A percentile compares a stretch with the other conserved stretches of the same genome.
Conservation (phyloP, 75 land plant genomes). For the Sequoiadendron giganteum region DNA sequence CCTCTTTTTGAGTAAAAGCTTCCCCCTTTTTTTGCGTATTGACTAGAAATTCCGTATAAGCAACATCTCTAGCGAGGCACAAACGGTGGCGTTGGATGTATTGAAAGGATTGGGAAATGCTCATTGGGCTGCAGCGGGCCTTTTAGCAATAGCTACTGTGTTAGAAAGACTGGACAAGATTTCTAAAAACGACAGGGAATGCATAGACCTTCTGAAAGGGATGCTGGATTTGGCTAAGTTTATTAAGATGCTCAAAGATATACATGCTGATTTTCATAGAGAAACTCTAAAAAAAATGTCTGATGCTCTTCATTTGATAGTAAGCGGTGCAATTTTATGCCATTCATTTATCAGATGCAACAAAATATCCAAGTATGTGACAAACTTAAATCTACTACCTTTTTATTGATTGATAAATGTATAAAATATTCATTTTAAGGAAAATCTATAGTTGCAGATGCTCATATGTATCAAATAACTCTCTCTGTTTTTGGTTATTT, state of each 20-base stretch:
- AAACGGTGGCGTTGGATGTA: background rate
- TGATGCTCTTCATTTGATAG: background rate
- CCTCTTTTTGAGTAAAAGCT: too few species aligned
- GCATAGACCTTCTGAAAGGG: background rate
- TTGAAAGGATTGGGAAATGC: background rate
- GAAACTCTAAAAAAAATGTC: background rate
- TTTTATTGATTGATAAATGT: too few species aligned
- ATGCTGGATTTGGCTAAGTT: background rate
- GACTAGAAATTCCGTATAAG: background rate
- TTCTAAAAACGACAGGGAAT: background rate
- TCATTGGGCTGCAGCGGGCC: background rate
- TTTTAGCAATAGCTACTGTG: background rate
- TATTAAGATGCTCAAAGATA: background rate
- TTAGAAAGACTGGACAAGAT: background rate
- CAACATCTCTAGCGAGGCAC: background rate
- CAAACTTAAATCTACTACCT: too few species aligned
- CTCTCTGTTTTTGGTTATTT: too few species aligned
- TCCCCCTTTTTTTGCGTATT: background rate
- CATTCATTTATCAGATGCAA: background rate
- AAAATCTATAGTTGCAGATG: too few species aligned
- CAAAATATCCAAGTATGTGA: background rate
- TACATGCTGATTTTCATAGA: background rate
- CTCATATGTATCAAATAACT: too few species aligned
- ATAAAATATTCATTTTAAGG: too few species aligned
- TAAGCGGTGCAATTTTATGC: background rate